A percentile compares a stretch with the other conserved stretches of the same genome.
Evolutionary conservation across 352 stramenopile genomes (phyloP).

Genomic region (Hyaloperonospora arabidopsidis): DNA sequence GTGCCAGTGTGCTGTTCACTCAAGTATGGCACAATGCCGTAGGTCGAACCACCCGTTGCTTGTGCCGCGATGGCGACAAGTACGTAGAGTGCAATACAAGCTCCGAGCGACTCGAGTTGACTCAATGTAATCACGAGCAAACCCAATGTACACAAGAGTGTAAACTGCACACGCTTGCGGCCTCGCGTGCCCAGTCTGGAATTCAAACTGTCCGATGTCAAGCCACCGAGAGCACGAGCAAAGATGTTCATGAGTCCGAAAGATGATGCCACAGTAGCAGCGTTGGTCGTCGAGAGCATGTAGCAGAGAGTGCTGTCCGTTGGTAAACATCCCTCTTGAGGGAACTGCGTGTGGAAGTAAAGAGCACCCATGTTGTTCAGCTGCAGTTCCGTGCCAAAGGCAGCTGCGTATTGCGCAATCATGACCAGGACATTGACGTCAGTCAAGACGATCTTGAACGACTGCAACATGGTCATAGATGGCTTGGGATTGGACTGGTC

Average conservation of each 20-base stretch:
- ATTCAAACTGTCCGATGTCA: conserved; percentile 82
- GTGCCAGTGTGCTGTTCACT: conserved; percentile 59
- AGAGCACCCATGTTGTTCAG: conserved; percentile 92
- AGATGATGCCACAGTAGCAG: conserved; percentile 83
- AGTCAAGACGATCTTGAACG: conserved; percentile 52
- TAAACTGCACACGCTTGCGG: conserved; percentile 79
- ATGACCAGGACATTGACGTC: conserved; percentile 90
- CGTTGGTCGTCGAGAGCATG: conserved; percentile 40
- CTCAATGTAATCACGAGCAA: conserved; percentile 85
- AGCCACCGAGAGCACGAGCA: conserved; percentile 81
- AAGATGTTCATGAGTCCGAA: conserved; percentile 95
- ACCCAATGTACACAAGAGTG: conserved; percentile 69
- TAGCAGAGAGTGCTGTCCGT: conserved; percentile 18
- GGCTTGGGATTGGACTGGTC: conserved; percentile 10
- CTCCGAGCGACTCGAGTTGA: conserved; percentile 52
- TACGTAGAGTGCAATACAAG: conserved; percentile 82
- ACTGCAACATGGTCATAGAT: conserved; percentile 23
- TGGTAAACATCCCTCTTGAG: conserved; percentile 38
- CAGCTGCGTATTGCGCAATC: conserved; percentile 89
- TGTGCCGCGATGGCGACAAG: conserved; percentile 90
- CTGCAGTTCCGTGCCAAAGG: conserved; percentile 92
- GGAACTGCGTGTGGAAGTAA: conserved; percentile 90
- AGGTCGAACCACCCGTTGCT: conserved; percentile 57
- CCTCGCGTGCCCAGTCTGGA: conserved; percentile 82
- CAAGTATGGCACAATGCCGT: conserved; percentile 68